Percentiles rank a stretch among this genome's conserved stretches.
Evolutionary conservation across 768 basidiomycete genomes (phyloP).

Genomic region (Xerocomellus amylosporus): DNA sequence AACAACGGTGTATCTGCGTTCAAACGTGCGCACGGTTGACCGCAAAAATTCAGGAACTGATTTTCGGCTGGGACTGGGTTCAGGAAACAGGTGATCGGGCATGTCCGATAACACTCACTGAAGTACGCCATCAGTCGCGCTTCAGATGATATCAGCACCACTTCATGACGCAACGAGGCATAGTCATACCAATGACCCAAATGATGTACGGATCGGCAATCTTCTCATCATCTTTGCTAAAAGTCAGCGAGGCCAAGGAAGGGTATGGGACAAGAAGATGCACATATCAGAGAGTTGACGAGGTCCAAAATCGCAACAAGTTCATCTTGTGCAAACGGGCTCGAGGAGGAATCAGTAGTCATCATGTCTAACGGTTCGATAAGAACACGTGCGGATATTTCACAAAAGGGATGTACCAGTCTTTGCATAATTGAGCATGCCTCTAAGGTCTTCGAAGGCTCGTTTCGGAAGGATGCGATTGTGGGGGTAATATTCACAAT

Average conservation of each 20-base stretch:
- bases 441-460: conserved; percentile 8
- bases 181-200: conserved; percentile 13
- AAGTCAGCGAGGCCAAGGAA: background rate
- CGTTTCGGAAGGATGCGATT: background rate
- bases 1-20: conserved; percentile 2
- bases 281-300: conserved; percentile 10
- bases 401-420: conserved; percentile 4
- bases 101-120: background rate
- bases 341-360: conserved; percentile 18
- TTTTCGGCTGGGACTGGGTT: conserved; percentile 8
- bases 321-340: conserved; percentile 13
- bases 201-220: conserved; percentile 3
- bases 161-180: background rate
- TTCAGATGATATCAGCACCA: background rate
- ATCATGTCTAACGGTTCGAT: conserved; percentile 6
- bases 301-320: conserved; percentile 13
- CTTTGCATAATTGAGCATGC: conserved; percentile 14
- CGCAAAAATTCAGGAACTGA: conserved; percentile 7
- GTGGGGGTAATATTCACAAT: conserved; percentile 18
- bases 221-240: background rate
- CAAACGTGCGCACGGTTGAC: background rate
- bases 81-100: background rate
- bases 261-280: too few relatives aligned
- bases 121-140: conserved; percentile 12
- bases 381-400: background rate